phyloP scores from a whole-genome alignment of 805 yeast genomes.

The Suhomyces sp. region DNA sequence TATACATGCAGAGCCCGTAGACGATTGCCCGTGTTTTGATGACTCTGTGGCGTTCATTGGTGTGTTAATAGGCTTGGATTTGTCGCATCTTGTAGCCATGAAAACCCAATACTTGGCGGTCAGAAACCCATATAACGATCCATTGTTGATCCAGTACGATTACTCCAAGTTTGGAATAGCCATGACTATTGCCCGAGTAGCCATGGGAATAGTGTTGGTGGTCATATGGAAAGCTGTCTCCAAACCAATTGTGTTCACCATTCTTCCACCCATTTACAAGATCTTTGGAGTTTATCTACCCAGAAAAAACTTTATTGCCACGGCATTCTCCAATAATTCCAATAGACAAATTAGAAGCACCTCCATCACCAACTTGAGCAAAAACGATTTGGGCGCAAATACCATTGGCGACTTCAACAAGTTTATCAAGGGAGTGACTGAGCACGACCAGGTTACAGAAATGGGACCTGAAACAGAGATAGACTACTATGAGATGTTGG shows the following conservation, averaged over 20 bases:
- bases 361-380: slow-evolving; percentile 35
- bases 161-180: slow-evolving; percentile 41
- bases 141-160: slow-evolving; percentile 42
- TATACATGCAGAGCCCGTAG: slow-evolving; percentile 79
- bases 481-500: slow-evolving; percentile 40
- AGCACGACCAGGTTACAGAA: slow-evolving; percentile 9
- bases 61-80: slow-evolving; percentile 74
- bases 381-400: slow-evolving; percentile 12
- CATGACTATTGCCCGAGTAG: slow-evolving; percentile 45
- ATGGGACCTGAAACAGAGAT: slow-evolving; percentile 40
- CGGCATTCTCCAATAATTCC: slow-evolving; percentile 34
- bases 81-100: slow-evolving; percentile 53
- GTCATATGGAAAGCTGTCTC: slow-evolving; percentile 71
- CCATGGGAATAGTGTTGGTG: slow-evolving; percentile 61
- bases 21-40: slow-evolving; percentile 94
- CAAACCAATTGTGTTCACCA: slow-evolving; percentile 59
- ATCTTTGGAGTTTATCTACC: slow-evolving; percentile 38
- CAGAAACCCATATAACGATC: slow-evolving; percentile 19
- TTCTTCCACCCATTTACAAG: slow-evolving; percentile 60
- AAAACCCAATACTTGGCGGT: slow-evolving; percentile 26
- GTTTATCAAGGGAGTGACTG: slow-evolving; percentile 24
- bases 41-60: slow-evolving; percentile 93
- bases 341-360: slow-evolving; percentile 37
- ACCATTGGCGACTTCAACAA: slow-evolving; percentile 23
- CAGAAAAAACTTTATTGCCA: slow-evolving; percentile 34